Percentiles rank a stretch among this genome's conserved stretches.
Conservation (phyloP, 495 filamentous ascomycete species). For the Parachaetomium inaequale region DNA sequence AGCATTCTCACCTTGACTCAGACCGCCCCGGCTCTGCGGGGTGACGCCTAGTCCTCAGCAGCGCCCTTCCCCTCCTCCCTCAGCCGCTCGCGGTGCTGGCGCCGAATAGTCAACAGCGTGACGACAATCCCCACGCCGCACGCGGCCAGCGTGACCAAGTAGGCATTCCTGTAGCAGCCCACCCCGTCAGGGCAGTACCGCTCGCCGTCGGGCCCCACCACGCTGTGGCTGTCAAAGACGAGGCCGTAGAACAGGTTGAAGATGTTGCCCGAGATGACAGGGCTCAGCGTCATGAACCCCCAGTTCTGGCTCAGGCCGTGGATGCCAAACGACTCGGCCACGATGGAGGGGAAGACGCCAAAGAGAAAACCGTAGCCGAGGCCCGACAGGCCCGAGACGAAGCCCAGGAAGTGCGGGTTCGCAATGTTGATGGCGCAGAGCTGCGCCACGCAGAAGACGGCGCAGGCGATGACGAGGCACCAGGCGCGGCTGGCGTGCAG, state of each 20-base stretch:
- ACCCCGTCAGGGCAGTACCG: slow-evolving; percentile 75
- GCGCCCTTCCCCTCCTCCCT: slow-evolving; percentile 36
- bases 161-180: slow-evolving; percentile 76
- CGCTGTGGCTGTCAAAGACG: slow-evolving; percentile 76
- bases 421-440: slow-evolving; percentile 71
- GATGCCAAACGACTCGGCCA: slow-evolving; percentile 88
- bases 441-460: slow-evolving; percentile 78
- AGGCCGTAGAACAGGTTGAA: slow-evolving; percentile 87
- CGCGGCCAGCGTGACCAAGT: slow-evolving; percentile 74
- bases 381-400: slow-evolving; percentile 80
- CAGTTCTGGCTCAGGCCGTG: slow-evolving; percentile 87
- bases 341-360: slow-evolving; percentile 88
- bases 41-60: slow-evolving; percentile 31
- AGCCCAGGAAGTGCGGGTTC: slow-evolving; percentile 72
- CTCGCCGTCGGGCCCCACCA: slow-evolving; percentile 62
- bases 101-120: slow-evolving; percentile 72
- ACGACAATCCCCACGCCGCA: slow-evolving; percentile 66
- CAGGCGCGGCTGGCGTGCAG: slow-evolving; percentile 79
- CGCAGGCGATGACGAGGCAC: slow-evolving; percentile 75
- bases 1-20: background rate
- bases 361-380: slow-evolving; percentile 93
- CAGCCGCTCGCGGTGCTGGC: slow-evolving; percentile 46
- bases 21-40: background rate
- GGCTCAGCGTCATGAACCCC: slow-evolving; percentile 88
- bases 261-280: slow-evolving; percentile 79